Percentiles rank a stretch among this genome's conserved stretches.
Conservation (phyloP, 495 filamentous ascomycete genomes). For the Podospora comata region DNA sequence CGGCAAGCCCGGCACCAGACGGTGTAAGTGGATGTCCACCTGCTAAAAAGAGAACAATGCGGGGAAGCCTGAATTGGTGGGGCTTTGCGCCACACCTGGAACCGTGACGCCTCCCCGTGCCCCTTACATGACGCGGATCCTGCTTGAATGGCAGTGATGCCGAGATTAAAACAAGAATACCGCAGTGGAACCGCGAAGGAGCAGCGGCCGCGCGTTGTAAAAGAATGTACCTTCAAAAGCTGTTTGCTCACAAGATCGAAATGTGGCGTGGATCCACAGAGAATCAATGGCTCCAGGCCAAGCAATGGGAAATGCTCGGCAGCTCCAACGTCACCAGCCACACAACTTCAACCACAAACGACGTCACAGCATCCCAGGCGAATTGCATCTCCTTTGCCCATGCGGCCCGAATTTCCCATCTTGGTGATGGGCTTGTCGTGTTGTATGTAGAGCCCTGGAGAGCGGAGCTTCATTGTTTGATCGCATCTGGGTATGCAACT, state of each 20-base stretch:
- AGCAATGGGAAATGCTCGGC: background rate
- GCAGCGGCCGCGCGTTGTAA: no score
- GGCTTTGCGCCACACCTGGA: background rate
- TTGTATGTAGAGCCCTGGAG: background rate
- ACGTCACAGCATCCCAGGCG: background rate
- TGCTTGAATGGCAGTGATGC: no score
- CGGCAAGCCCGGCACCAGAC: background rate
- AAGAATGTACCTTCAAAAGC: no score
- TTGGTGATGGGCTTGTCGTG: background rate
- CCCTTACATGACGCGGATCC: no score
- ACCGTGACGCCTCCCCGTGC: no score
- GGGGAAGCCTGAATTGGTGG: background rate
- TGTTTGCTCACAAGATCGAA: background rate
- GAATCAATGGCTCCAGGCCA: slow-evolving; percentile 2
- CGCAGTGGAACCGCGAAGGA: no score
- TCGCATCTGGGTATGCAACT: background rate
- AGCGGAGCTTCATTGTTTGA: slow-evolving; percentile 1
- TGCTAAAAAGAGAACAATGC: background rate
- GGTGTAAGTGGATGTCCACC: no score
- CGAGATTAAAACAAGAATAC: no score
- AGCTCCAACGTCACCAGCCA: slow-evolving; percentile 12
- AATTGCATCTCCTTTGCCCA: background rate
- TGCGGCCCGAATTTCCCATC: background rate
- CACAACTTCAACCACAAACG: background rate
- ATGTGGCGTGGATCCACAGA: background rate